These are phyloP conservation scores for Nemania sp. DNA, from an alignment of 2,329 filamentous ascomycete genomes.

Conservation along the genomic window DNA sequence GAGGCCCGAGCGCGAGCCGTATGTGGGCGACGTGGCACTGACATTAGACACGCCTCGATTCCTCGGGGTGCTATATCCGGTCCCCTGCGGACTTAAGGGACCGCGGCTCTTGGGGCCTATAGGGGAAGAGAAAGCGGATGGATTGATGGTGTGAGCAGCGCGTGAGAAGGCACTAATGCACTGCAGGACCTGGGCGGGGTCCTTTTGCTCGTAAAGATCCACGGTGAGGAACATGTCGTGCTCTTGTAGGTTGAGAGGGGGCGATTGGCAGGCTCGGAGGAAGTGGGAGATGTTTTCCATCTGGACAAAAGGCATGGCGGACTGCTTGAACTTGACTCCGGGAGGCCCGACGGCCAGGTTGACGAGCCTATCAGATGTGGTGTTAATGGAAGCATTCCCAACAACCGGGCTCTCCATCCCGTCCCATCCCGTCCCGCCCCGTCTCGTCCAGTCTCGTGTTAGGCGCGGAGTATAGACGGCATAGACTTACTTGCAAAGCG, in stretches of 20 bases:
- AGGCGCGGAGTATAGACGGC: not conserved
- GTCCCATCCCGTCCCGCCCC: not conserved
- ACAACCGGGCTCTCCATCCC: not conserved
- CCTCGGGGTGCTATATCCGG: slow-evolving; percentile 66
- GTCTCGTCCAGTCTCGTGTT: not conserved
- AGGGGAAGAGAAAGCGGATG: slow-evolving; percentile 76
- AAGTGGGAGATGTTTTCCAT: slow-evolving; percentile 99
- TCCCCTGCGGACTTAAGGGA: slow-evolving; percentile 74
- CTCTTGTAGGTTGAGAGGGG: slow-evolving; percentile 86
- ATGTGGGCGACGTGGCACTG: slow-evolving; percentile 68
- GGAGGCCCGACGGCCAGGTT: slow-evolving; percentile 83
- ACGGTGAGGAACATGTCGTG: slow-evolving; percentile 98
- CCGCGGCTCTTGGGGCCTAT: slow-evolving; percentile 79
- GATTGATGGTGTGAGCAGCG: slow-evolving; percentile 80
- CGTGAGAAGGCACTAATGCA: slow-evolving; percentile 93
- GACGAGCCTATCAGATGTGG: slow-evolving; percentile 71
- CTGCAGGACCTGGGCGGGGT: slow-evolving; percentile 94
- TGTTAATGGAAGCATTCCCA: slow-evolving; percentile 18
- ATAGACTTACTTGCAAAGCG: slow-evolving; percentile 83
- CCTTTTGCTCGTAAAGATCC: slow-evolving; percentile 94
- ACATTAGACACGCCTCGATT: slow-evolving; percentile 64
- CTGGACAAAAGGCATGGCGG: slow-evolving; percentile 96
- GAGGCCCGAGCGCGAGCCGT: slow-evolving; percentile 58
- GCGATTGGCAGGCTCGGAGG: slow-evolving; percentile 84
- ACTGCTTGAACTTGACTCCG: slow-evolving; percentile 89